Conservation (phyloP, 2,329 filamentous ascomycete genomes). For the Knufia fluminis region DNA sequence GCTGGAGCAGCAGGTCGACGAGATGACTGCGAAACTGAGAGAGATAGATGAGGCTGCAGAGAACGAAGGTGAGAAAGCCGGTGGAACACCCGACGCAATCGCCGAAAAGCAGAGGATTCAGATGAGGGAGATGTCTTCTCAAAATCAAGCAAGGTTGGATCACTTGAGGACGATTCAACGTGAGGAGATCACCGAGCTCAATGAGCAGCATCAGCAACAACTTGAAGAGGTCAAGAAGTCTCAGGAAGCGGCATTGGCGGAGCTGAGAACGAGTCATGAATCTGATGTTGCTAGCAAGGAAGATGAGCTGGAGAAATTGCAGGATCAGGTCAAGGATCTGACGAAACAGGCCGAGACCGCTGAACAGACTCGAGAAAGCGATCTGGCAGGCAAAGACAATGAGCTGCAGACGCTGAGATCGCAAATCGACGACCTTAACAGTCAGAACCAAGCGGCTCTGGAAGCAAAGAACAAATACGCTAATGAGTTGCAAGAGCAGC, state of each 20-base stretch:
- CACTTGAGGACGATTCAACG: constrained; percentile 20
- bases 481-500: not conserved
- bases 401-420: constrained; percentile 1
- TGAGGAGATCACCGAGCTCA: constrained; percentile 32
- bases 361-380: not conserved
- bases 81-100: constrained; percentile 29
- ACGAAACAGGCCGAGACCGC: not conserved
- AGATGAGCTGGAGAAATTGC: constrained; percentile 1
- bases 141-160: constrained; percentile 14
- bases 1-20: constrained; percentile 25
- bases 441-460: not conserved
- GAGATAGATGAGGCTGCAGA: constrained; percentile 33
- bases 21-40: constrained; percentile 29
- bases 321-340: not conserved
- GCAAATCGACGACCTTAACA: constrained; percentile 7
- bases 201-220: constrained; percentile 22
- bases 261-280: constrained; percentile 21
- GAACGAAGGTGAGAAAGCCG: constrained; percentile 30
- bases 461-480: not conserved
- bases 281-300: not conserved
- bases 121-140: constrained; percentile 29
- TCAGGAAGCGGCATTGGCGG: constrained; percentile 39
- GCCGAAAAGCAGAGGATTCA: constrained; percentile 12
- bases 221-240: constrained; percentile 36
- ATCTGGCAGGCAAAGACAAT: not conserved